phyloP scores from a whole-genome alignment of 768 basidiomycete genomes.

The Coprinopsis marcescibilis region DNA sequence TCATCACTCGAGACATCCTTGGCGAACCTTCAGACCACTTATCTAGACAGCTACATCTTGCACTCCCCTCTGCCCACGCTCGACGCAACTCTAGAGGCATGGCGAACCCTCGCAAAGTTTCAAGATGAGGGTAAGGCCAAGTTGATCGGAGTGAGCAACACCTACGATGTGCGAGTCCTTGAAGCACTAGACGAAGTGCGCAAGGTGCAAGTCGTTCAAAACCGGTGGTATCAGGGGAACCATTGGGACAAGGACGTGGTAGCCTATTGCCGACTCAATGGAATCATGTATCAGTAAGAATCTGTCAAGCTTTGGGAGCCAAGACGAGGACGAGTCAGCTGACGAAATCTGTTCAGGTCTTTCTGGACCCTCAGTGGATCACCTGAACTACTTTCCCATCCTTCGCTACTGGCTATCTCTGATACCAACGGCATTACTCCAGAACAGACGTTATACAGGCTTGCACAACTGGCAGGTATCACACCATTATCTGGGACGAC shows the following conservation, averaged over 20 bases:
- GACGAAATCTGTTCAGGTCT: constrained; percentile 42
- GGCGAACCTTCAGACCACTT: constrained; percentile 60
- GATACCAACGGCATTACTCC: constrained; percentile 45
- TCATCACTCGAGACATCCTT: constrained; percentile 62
- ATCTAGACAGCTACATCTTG: constrained; percentile 74
- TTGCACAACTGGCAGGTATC: constrained; percentile 62
- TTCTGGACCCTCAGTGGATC: constrained; percentile 89
- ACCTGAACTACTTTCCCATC: constrained; percentile 51
- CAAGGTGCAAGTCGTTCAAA: constrained; percentile 72
- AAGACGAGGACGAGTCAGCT: background rate
- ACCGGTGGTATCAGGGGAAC: constrained; percentile 81
- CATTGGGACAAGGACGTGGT: constrained; percentile 66
- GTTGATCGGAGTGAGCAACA: constrained; percentile 72
- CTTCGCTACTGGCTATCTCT: constrained; percentile 39
- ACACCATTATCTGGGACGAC: constrained; percentile 76
- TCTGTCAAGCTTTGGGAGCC: background rate
- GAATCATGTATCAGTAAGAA: constrained; percentile 58
- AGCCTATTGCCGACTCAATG: constrained; percentile 55
- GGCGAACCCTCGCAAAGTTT: constrained; percentile 53
- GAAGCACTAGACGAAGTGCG: constrained; percentile 45
- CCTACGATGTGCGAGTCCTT: constrained; percentile 58
- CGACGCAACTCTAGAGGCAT: constrained; percentile 58
- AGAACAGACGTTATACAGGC: constrained; percentile 61
- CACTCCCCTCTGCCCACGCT: constrained; percentile 66
- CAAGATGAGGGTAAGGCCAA: constrained; percentile 61